phyloP scores from a whole-genome alignment of 805 yeast species.

The Metschnikowia sp. region DNA sequence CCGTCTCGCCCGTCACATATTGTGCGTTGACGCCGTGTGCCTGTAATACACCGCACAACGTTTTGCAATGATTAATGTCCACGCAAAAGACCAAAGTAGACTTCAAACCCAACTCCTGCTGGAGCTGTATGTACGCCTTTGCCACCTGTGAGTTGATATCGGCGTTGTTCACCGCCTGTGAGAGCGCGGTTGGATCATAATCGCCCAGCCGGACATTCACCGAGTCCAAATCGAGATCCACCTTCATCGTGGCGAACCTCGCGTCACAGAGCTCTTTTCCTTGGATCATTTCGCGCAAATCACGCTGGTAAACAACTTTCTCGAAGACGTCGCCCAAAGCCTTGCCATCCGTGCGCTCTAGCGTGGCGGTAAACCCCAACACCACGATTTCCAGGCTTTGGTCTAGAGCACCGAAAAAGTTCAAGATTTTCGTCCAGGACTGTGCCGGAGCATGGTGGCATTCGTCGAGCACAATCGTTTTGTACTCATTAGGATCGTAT shows the following conservation, averaged over 20 bases:
- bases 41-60: conserved; percentile 51
- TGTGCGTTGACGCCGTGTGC: conserved; percentile 64
- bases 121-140: conserved; percentile 43
- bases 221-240: conserved; percentile 41
- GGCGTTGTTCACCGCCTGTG: conserved; percentile 52
- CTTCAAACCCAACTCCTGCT: conserved; percentile 37
- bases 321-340: conserved; percentile 62
- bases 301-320: conserved; percentile 68
- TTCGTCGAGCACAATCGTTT: conserved; percentile 80
- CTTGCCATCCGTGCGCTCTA: conserved; percentile 70
- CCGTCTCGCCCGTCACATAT: conserved; percentile 67
- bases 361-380: conserved; percentile 86
- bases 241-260: conserved; percentile 55
- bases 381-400: conserved; percentile 48
- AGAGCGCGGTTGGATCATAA: conserved; percentile 49
- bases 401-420: conserved; percentile 51
- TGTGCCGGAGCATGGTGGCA: conserved; percentile 87
- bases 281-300: conserved; percentile 60
- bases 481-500: conserved; percentile 58
- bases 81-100: conserved; percentile 79
- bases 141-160: conserved; percentile 57
- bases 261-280: conserved; percentile 71
- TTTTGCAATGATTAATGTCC: conserved; percentile 61
- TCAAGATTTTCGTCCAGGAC: conserved; percentile 57
- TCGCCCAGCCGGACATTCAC: conserved; percentile 44